Base-by-base conservation (phyloP, 2,329 filamentous ascomycete genomes). In the Thelonectria rubi region DNA sequence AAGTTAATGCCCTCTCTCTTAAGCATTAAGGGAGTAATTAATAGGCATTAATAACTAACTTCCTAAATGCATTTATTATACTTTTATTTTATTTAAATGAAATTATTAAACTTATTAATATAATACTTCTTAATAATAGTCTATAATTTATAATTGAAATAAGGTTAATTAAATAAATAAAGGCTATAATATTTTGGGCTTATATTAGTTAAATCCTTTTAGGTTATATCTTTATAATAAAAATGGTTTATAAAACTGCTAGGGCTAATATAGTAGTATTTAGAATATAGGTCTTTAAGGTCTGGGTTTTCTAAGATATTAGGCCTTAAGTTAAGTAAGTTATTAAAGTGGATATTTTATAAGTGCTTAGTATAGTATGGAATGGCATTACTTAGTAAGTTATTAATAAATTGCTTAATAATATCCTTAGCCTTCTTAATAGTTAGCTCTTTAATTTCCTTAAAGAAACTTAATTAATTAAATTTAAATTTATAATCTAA, bases 1-100 rank as follows among this genome's bases (percentile, higher is more conserved):
- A 49, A 49, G 46, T 49, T 21, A 34, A 49, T 43, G 11, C n/a
- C 40, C n/a, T 43, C 40, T 43, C 17, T 43, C n/a, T 43, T n/a
- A 43, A 43, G n/a, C n/a, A 17, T 3, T 9, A n/a, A 43, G n/a
- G 40, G 40, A 20, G n/a, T 11, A 20, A 43, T 43, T 9, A 43
- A 11, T 9, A 43, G n/a, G 40, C 5, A 17, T 43, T 17, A 20
- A 43, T 43, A n/a, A 20, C n/a, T 43, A 43, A 43, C 5, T 18
- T n/a, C 5, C 18, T 18, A 5, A 18, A 18, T 12, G 20, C n/a
- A 43, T 20, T 9, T 20, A 43, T 18, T 43, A 12, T 18, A 34
- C 24, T 49, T 34, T 26, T 18, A 49, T 3, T 34, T 32, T 9
- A 14, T 17, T 10, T n/a, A 6, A 15, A 18, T 18, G 12, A 49